Evolutionary conservation across 805 yeast genomes (phyloP).

Genomic region (Scheffersomyces ergatensis): DNA sequence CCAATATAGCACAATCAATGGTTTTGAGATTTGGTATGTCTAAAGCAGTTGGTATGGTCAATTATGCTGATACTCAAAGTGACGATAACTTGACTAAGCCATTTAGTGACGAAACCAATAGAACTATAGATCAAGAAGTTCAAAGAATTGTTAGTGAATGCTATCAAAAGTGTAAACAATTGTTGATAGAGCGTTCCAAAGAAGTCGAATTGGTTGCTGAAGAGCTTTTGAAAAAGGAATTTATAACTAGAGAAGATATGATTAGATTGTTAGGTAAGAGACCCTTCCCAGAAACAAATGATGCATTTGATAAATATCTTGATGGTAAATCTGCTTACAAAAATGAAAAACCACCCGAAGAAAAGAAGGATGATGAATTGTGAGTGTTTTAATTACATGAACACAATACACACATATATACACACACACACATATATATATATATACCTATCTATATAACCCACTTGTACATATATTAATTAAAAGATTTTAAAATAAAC

Average conservation of each 20-base stretch:
- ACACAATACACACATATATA: too few species aligned
- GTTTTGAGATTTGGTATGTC: slow-evolving; percentile 93
- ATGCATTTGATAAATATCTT: slow-evolving; percentile 80
- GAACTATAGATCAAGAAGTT: slow-evolving; percentile 78
- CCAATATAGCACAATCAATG: slow-evolving; percentile 91
- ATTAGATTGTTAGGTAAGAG: slow-evolving; percentile 83
- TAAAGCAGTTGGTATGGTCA: slow-evolving; percentile 76
- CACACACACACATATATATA: too few species aligned
- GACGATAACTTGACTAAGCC: slow-evolving; percentile 77
- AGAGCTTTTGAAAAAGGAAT: slow-evolving; percentile 82
- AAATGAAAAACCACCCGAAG: slow-evolving; percentile 26
- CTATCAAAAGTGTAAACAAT: slow-evolving; percentile 64
- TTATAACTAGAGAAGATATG: slow-evolving; percentile 92
- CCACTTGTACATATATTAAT: too few species aligned
- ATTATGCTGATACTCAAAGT: slow-evolving; percentile 65
- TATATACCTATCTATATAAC: too few species aligned
- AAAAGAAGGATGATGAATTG: slow-evolving; percentile 21
- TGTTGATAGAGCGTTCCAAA: slow-evolving; percentile 65
- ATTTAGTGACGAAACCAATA: slow-evolving; percentile 84
- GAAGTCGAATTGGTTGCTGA: slow-evolving; percentile 87
- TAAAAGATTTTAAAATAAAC: too few species aligned
- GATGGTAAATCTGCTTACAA: slow-evolving; percentile 45
- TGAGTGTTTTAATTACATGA: too few species aligned
- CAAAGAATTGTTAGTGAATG: slow-evolving; percentile 74
- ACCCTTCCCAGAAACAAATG: slow-evolving; percentile 87